phyloP scores from a whole-genome alignment of 257 asterid species.

The Forsythia suspensa region DNA sequence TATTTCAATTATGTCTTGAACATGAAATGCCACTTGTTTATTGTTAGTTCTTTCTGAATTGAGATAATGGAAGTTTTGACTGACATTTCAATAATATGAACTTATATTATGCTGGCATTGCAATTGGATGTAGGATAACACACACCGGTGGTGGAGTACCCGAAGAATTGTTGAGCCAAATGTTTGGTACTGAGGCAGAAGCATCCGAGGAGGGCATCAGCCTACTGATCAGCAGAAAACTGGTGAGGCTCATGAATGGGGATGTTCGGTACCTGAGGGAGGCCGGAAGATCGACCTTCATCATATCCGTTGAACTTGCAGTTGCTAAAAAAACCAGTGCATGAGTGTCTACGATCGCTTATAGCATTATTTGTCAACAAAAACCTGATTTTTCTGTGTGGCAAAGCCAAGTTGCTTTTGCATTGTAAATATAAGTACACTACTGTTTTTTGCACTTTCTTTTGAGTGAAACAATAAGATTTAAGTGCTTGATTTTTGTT shows the following conservation, averaged over 20 bases:
- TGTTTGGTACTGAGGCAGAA: constrained; percentile 68
- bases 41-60: too few species aligned
- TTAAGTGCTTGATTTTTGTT: not conserved
- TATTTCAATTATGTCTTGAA: too few species aligned
- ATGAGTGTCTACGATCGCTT: not conserved
- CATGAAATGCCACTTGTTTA: too few species aligned
- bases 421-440: not conserved
- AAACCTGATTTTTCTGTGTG: not conserved
- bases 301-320: constrained; percentile 74
- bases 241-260: constrained; percentile 94
- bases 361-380: not conserved
- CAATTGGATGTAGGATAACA: constrained; percentile 60
- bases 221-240: constrained; percentile 73
- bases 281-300: constrained; percentile 74
- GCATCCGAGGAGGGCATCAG: constrained; percentile 83
- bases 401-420: constrained; percentile 1
- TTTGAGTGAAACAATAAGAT: not conserved
- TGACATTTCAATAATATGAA: not conserved
- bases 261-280: constrained; percentile 90
- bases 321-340: constrained; percentile 42
- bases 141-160: constrained; percentile 85
- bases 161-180: constrained; percentile 64
- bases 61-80: not conserved
- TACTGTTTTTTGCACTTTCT: not conserved
- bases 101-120: not conserved